Evolutionary conservation across 1,139 yeast species (phyloP).

Genomic region (Yamadazyma siamensis): DNA sequence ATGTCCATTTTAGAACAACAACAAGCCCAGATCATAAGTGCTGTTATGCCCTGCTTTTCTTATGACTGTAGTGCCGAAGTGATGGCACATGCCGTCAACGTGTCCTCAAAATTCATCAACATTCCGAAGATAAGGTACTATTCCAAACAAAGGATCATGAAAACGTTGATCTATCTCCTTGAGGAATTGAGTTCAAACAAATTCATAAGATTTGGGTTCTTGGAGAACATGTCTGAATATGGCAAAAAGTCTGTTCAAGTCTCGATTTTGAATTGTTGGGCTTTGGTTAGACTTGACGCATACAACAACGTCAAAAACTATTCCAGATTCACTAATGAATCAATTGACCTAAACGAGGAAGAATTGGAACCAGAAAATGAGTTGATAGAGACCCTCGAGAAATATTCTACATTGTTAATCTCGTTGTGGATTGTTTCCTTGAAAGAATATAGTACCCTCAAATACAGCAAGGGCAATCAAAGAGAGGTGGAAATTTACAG

Average conservation of each 20-base stretch:
- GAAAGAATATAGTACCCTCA: constrained; percentile 68
- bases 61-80: constrained; percentile 69
- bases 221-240: constrained; percentile 44
- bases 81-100: constrained; percentile 74
- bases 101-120: constrained; percentile 72
- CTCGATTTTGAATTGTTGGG: constrained; percentile 86
- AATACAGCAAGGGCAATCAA: constrained; percentile 46
- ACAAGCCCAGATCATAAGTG: constrained; percentile 91
- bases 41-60: constrained; percentile 85
- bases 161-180: constrained; percentile 62
- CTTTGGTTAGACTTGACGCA: constrained; percentile 59
- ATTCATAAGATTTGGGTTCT: constrained; percentile 39
- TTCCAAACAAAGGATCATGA: constrained; percentile 61
- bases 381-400: constrained; percentile 44
- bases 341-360: constrained; percentile 18
- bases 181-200: constrained; percentile 55
- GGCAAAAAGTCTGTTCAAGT: constrained; percentile 67
- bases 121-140: constrained; percentile 45
- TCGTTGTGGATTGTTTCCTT: constrained; percentile 79
- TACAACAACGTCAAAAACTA: constrained; percentile 18
- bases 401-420: constrained; percentile 57
- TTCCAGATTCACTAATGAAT: constrained; percentile 17
- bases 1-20: constrained; percentile 81
- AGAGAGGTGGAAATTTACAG: constrained; percentile 56
- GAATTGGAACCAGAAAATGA: constrained; percentile 33